Evolutionary conservation across 2,329 filamentous ascomycete species (phyloP).

Genomic region (Trichoderma sp.): DNA sequence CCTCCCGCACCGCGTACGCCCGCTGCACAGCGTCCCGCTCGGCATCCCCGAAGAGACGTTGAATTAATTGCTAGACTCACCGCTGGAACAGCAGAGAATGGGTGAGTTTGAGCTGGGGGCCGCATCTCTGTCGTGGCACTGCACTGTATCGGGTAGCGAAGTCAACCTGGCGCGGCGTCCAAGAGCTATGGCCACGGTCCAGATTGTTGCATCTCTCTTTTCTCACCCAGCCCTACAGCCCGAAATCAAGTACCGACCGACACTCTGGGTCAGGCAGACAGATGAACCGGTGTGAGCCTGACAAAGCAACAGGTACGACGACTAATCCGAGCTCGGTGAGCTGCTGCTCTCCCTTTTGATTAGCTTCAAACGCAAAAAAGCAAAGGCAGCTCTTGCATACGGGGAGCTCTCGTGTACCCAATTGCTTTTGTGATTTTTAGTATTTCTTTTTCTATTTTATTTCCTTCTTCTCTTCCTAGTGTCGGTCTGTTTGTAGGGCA

Average conservation of each 20-base stretch:
- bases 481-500: not conserved
- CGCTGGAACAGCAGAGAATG: constrained; percentile 16
- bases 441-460: not conserved
- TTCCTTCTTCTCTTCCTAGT: not conserved
- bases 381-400: not conserved
- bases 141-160: constrained; percentile 12
- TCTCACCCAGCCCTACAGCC: constrained; percentile 18
- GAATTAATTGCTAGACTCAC: constrained; percentile 20
- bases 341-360: not conserved
- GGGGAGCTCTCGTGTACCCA: not conserved
- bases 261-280: constrained; percentile 17
- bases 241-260: constrained; percentile 15
- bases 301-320: not conserved
- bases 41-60: constrained; percentile 18
- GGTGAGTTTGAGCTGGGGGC: not conserved
- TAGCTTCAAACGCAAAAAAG: not conserved
- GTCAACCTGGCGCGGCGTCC: not conserved
- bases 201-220: constrained; percentile 3
- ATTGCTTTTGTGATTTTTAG: not conserved
- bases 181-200: constrained; percentile 8
- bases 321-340: not conserved
- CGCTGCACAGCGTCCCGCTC: constrained; percentile 21
- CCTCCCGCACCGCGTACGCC: constrained; percentile 18
- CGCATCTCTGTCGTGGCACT: constrained; percentile 14
- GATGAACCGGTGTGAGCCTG: constrained; percentile 18